phyloP scores from a whole-genome alignment of 805 yeast species.

The Nakazawaea wyomingensis region DNA sequence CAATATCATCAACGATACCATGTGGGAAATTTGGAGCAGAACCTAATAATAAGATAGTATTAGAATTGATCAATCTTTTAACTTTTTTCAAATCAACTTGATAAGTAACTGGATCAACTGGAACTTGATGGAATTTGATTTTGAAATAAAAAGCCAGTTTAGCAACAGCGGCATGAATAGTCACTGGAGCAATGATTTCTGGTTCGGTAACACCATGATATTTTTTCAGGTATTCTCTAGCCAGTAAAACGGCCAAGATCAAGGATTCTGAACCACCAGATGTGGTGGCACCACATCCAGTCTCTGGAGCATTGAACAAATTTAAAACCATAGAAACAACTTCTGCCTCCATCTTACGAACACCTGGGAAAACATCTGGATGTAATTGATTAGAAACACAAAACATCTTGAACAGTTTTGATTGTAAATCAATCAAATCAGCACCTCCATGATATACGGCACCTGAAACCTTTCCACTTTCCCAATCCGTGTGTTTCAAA shows the following conservation, averaged over 20 bases:
- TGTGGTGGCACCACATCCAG: constrained; percentile 75
- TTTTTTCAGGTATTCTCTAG: constrained; percentile 66
- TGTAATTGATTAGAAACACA: constrained; percentile 92
- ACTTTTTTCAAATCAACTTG: constrained; percentile 64
- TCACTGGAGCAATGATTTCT: constrained; percentile 83
- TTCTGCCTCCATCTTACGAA: constrained; percentile 94
- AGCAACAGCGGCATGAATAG: constrained; percentile 93
- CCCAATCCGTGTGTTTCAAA: constrained; percentile 74
- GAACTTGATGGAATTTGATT: constrained; percentile 78
- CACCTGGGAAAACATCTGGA: constrained; percentile 96
- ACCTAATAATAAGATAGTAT: constrained; percentile 82
- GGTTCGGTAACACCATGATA: constrained; percentile 61
- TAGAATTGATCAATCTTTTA: constrained; percentile 58
- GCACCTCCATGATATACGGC: constrained; percentile 96
- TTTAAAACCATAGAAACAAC: constrained; percentile 86
- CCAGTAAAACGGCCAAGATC: constrained; percentile 79
- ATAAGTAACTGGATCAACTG: constrained; percentile 60
- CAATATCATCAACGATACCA: constrained; percentile 90
- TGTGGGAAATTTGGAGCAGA: constrained; percentile 98
- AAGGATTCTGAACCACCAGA: constrained; percentile 96
- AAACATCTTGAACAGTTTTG: constrained; percentile 68
- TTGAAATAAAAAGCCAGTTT: constrained; percentile 91
- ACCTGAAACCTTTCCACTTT: constrained; percentile 82
- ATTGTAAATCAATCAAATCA: constrained; percentile 68
- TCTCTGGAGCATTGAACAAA: constrained; percentile 72